Evolutionary conservation across 2,329 filamentous ascomycete species (phyloP), one percentile per base, ranked within the genome.

Genomic region (Mollisia scopiformis): DNA sequence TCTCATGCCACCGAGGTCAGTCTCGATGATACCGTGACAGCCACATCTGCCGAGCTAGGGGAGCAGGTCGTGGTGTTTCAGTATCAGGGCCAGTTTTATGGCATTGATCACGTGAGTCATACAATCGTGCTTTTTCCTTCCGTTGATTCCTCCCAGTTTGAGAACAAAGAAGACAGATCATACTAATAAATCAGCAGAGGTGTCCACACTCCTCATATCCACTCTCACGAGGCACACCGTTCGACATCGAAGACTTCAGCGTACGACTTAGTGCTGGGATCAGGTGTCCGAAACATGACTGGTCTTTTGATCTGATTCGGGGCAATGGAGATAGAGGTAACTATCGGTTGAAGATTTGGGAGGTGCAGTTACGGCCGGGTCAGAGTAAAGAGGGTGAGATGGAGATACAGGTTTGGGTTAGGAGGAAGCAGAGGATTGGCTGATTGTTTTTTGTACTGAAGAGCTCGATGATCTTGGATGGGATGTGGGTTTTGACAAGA

Each of bases 211-310:
- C 84, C 1, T 83, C 87, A 0, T 91, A 83, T 59, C 88, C 88
- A 0, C 79, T 91, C 1, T 89, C 87, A 0, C 80, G 83, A 46
- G 87, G 85, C 0, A 82, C 75, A 0, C 78, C 87, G 0, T 90
- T 90, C 60, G 88, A 91, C 57, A 90, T 91, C 67, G 88, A 91
- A 66, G 88, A 91, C 62, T 91, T 90, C 70, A 88, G 88, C 0
- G 75, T 89, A 2, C 78, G 82, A 4, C 72, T 89, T 6, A 88
- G 85, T 57, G 80, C 85, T 0, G 88, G 87, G 0, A 75, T 91
- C 3, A 82, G 80, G 0, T 91, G 88, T 71, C 86, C 88, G 0
- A 89, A 89, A 64, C 88, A 91, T 63, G 84, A 79, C 4, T 91
- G 88, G 88, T 88, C 86, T 0, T 91, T 91, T 72, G 88, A 91